These are phyloP conservation scores for Liquidambar formosana DNA, from an alignment of 164 flowering plant species.

Conservation along the genomic window DNA sequence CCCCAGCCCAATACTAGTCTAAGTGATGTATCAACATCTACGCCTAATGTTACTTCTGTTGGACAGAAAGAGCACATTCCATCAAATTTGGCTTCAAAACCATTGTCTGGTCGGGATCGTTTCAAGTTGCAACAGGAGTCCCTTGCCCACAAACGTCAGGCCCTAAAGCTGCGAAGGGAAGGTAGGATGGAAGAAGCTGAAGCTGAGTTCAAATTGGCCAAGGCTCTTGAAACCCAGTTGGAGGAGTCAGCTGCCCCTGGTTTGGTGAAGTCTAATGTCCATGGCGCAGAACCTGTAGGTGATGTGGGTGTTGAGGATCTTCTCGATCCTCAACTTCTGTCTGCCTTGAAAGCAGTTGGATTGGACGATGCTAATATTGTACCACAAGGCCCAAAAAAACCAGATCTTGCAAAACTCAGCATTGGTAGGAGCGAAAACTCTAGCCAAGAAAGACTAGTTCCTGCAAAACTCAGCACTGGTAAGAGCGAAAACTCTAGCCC, in stretches of 20 bases:
- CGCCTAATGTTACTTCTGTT: constrained; percentile 25
- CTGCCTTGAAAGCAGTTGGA: constrained; percentile 82
- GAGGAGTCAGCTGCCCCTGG: constrained; percentile 47
- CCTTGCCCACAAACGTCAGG: constrained; percentile 83
- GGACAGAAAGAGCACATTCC: constrained; percentile 30
- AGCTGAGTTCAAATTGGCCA: constrained; percentile 78
- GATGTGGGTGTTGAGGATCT: constrained; percentile 69
- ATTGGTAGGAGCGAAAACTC: constrained; percentile 21
- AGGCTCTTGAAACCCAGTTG: constrained; percentile 73
- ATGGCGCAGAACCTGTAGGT: constrained; percentile 33
- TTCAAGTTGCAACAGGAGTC: constrained; percentile 91
- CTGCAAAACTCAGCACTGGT: constrained; percentile 20
- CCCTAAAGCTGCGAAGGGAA: constrained; percentile 82
- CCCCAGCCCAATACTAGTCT: constrained; percentile 17
- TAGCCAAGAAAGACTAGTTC: constrained; percentile 28
- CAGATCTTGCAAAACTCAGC: constrained; percentile 31
- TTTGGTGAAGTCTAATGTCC: constrained; percentile 15
- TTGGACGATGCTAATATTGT: constrained; percentile 36
- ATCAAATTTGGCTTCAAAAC: constrained; percentile 37
- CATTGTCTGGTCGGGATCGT: constrained; percentile 71
- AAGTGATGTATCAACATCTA: constrained; percentile 19
- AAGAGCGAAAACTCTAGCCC: constrained; percentile 25
- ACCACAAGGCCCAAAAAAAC: constrained; percentile 23
- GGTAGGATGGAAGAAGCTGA: constrained; percentile 84
- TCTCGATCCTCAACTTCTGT: constrained; percentile 89